phyloP scores from a whole-genome alignment of 2,329 filamentous ascomycete species.

The Remersonia thermophila region DNA sequence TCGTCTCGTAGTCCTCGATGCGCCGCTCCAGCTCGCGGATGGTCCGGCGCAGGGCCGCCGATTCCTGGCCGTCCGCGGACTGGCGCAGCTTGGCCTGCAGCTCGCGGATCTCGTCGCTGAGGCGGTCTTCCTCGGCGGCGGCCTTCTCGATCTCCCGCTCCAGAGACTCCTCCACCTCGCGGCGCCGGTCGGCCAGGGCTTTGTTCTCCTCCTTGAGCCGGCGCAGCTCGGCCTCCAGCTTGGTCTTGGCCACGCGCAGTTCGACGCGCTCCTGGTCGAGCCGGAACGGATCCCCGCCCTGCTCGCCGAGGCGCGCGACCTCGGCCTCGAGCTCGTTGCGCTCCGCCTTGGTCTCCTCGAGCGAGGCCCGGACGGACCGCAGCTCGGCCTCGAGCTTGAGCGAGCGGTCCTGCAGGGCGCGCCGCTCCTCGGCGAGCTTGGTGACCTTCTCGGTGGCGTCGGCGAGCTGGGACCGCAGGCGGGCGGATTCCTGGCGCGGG shows the following conservation, averaged over 20 bases:
- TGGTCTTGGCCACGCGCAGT: constrained; percentile 53
- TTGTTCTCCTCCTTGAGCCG: constrained; percentile 53
- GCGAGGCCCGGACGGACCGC: constrained; percentile 41
- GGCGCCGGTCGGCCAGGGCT: constrained; percentile 41
- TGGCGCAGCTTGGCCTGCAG: constrained; percentile 34
- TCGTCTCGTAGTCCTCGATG: constrained; percentile 41
- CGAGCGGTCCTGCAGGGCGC: constrained; percentile 51
- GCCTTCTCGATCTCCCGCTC: constrained; percentile 55
- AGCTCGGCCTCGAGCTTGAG: constrained; percentile 48
- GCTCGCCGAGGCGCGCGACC: constrained; percentile 40
- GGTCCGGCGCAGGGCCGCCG: constrained; percentile 47
- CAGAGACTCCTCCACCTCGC: constrained; percentile 49
- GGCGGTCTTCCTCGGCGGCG: constrained; percentile 51
- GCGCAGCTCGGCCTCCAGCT: constrained; percentile 54
- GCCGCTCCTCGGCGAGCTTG: constrained; percentile 47
- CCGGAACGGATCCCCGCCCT: constrained; percentile 46
- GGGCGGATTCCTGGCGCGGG: constrained; percentile 25
- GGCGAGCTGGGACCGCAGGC: constrained; percentile 43
- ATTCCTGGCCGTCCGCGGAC: constrained; percentile 39
- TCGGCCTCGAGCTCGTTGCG: constrained; percentile 54
- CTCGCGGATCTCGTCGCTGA: constrained; percentile 41
- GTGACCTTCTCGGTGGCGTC: constrained; percentile 46
- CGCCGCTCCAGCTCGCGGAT: constrained; percentile 53
- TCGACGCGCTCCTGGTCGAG: constrained; percentile 59
- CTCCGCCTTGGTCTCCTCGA: constrained; percentile 49